Evolutionary conservation across 257 asterid genomes (phyloP).

Genomic region (Euphrasia confusa): DNA sequence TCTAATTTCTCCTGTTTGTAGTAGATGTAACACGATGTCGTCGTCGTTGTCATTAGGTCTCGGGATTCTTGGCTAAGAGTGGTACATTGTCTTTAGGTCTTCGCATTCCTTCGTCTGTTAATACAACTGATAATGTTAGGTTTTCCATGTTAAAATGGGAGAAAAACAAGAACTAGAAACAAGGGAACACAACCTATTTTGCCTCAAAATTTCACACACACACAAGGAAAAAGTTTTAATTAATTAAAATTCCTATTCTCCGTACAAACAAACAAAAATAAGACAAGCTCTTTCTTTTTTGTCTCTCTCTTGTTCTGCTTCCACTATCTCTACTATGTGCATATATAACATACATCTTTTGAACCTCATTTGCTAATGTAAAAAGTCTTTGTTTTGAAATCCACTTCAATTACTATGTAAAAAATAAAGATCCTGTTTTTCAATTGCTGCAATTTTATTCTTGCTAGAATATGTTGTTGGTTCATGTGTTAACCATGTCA

Average conservation of each 20-base stretch:
- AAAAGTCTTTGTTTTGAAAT: conserved; percentile 21
- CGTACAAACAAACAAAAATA: conserved; percentile 22
- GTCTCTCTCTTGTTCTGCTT: conserved; percentile 20
- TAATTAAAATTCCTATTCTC: conserved; percentile 18
- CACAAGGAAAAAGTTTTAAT: background rate
- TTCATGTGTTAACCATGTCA: conserved; percentile 37
- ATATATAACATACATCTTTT: background rate
- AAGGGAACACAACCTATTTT: conserved; percentile 1
- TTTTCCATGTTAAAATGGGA: conserved; percentile 22
- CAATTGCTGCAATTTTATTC: background rate
- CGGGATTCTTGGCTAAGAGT: too few relatives aligned
- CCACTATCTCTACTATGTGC: background rate
- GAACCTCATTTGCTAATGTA: background rate
- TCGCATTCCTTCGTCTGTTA: too few relatives aligned
- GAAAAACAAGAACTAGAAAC: conserved; percentile 18
- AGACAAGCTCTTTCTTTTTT: conserved; percentile 35
- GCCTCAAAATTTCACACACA: background rate
- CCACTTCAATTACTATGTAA: too few relatives aligned
- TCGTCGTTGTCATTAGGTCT: too few relatives aligned
- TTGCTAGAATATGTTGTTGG: background rate
- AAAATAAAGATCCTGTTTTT: background rate
- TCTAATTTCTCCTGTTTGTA: too few relatives aligned
- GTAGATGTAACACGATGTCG: too few relatives aligned
- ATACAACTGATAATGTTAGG: background rate
- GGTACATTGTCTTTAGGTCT: too few relatives aligned